Evolutionary conservation across 2,329 filamentous ascomycete species (phyloP), one percentile per base, ranked within the genome.

Genomic region (Scedosporium aurantiacum): DNA sequence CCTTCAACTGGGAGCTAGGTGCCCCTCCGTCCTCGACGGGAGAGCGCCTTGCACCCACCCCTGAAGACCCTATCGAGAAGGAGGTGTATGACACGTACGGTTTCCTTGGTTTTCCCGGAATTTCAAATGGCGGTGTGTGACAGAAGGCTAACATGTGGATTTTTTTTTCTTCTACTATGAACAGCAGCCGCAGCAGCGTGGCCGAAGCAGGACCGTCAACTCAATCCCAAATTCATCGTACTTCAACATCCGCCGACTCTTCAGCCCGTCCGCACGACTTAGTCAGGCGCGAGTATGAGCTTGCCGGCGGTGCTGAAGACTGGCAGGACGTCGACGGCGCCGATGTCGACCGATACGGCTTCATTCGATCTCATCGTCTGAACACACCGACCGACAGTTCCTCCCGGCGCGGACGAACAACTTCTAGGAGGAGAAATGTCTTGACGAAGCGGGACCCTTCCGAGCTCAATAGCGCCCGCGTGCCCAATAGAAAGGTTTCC

Each of bases 291-390:
- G 73, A 73, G 57, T 75, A 77, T 63, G 79, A 84, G 67, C 72
- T 80, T 47, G 82, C 81, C 14, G 82, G 83, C 56, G 82, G 83
- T 16, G 74, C 86, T 21, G 85, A 88, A 69, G 84, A 88, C 67
- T 88, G 84, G 84, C 81, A 87, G 67, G 82, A 87, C 65, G 74
- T 88, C 2, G 75, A 84, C 60, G 82, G 79, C 37, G 76, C 75
- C 58, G 80, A 84, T 69, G 81, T 88, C 64, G 85, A 88, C 72
- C 80, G 85, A 68, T 88, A 87, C 68, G 85, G 85, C 63, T 88
- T 88, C 73, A 88, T 88, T 67, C 75, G 75, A 41, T 74, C 74
- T 16, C 62, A 58, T n/a, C 74, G 75, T 37, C 70, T 74, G 25
- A 73, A 70, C 63, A 76, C 75, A 2, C 71, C 77, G 5, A 73